phyloP scores from a whole-genome alignment of 2,329 filamentous ascomycete species.

The Aspergillus fructus region DNA sequence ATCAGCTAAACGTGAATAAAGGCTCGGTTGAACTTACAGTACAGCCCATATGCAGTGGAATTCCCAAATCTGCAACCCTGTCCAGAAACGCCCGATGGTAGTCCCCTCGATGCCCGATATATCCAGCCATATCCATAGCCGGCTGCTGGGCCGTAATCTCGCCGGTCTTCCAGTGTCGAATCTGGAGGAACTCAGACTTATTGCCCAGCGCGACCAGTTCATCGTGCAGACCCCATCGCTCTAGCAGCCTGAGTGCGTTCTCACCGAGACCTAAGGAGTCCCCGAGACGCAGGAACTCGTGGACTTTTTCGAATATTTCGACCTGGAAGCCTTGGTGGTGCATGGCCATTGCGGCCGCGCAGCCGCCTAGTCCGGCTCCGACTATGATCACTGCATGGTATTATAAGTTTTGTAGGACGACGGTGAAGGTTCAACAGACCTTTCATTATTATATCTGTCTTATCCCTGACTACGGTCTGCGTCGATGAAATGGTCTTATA shows the following conservation, averaged over 20 bases:
- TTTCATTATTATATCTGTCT: too few relatives aligned
- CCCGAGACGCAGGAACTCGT: background rate
- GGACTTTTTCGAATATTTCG: background rate
- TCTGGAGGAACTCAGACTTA: background rate
- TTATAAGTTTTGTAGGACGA: too few relatives aligned
- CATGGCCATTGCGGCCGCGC: background rate
- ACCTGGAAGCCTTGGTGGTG: background rate
- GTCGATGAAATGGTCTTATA: too few relatives aligned
- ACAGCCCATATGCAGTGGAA: background rate
- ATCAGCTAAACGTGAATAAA: too few relatives aligned
- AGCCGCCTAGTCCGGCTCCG: background rate
- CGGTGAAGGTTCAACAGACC: fast-evolving
- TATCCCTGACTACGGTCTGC: too few relatives aligned
- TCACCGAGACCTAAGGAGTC: background rate
- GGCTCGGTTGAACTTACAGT: background rate
- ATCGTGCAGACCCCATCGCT: background rate
- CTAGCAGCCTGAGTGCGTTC: background rate
- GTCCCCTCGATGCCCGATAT: background rate
- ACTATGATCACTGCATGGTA: background rate
- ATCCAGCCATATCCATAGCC: background rate
- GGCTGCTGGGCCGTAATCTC: background rate
- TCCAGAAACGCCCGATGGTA: background rate
- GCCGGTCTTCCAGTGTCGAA: background rate
- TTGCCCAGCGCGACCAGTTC: background rate
- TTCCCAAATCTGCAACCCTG: background rate